phyloP scores from a whole-genome alignment of 352 stramenopile species.

The Globisporangium rhizosaccharum region DNA sequence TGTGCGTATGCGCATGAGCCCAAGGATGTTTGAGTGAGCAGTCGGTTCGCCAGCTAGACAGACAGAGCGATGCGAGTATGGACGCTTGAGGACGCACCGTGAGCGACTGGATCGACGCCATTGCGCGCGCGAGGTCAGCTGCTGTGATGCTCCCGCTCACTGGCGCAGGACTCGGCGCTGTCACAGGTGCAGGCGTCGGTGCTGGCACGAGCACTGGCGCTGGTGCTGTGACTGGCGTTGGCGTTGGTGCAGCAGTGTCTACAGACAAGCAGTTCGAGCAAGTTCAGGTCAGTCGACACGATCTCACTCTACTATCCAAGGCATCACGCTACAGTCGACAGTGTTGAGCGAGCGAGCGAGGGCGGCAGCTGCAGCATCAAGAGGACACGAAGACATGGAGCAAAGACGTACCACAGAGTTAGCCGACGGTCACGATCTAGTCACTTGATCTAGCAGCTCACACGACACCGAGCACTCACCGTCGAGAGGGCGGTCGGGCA shows the following conservation, averaged over 20 bases:
- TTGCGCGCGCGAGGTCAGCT: conserved; percentile 81
- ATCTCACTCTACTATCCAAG: too few species aligned
- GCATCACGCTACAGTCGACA: too few species aligned
- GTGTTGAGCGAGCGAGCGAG: too few species aligned
- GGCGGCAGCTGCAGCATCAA: too few species aligned
- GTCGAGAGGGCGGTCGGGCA: background rate
- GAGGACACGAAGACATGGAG: background rate
- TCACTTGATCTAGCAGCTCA: background rate
- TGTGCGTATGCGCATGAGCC: background rate
- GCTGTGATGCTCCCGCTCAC: conserved; percentile 43
- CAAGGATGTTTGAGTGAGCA: background rate
- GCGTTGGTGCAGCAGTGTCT: background rate
- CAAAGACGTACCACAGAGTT: background rate
- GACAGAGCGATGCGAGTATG: background rate
- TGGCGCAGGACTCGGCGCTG: conserved; percentile 6
- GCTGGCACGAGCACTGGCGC: conserved; percentile 13
- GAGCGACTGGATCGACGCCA: conserved; percentile 72
- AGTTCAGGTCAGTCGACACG: too few species aligned
- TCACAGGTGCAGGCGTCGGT: conserved; percentile 6
- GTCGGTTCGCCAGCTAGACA: background rate
- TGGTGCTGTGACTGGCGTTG: background rate
- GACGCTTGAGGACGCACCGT: conserved; percentile 19
- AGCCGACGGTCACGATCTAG: background rate
- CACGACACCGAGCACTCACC: background rate
- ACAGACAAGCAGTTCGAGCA: background rate